phyloP scores from a whole-genome alignment of 805 yeast genomes.

The Candida xyloterini region DNA sequence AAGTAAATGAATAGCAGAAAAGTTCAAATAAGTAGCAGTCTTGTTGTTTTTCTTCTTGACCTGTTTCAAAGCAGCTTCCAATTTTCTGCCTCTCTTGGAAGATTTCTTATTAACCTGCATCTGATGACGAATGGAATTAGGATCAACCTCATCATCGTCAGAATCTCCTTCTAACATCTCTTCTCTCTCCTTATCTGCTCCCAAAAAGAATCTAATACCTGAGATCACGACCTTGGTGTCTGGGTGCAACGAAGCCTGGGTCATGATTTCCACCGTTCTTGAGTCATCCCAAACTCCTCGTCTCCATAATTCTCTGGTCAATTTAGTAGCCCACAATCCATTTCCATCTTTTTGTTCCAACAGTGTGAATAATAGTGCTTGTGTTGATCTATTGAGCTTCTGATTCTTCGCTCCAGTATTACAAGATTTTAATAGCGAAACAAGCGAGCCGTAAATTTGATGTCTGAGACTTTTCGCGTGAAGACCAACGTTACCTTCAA shows the following conservation, averaged over 20 bases:
- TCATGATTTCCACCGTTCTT: constrained; percentile 95
- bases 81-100: constrained; percentile 73
- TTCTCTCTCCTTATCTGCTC: constrained; percentile 93
- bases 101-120: constrained; percentile 81
- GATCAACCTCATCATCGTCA: constrained; percentile 65
- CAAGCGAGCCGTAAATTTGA: constrained; percentile 76
- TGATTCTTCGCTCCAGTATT: constrained; percentile 90
- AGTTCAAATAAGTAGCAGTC: constrained; percentile 72
- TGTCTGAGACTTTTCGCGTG: constrained; percentile 81
- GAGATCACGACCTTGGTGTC: constrained; percentile 85
- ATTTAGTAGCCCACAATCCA: constrained; percentile 94
- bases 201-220: constrained; percentile 87
- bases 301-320: constrained; percentile 95
- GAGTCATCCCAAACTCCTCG: constrained; percentile 98
- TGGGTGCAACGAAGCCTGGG: constrained; percentile 87
- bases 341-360: constrained; percentile 72
- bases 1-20: constrained; percentile 89
- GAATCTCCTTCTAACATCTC: constrained; percentile 73
- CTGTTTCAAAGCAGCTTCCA: constrained; percentile 69
- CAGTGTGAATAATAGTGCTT: constrained; percentile 84
- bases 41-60: constrained; percentile 59
- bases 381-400: constrained; percentile 84
- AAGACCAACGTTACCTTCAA: constrained; percentile 45
- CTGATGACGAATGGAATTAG: constrained; percentile 72
- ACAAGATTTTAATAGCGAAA: constrained; percentile 73